Percentiles rank a stretch among this genome's conserved stretches.
Conservation (phyloP, 176 grass and related monocot species). For the Carex myosuroides region DNA sequence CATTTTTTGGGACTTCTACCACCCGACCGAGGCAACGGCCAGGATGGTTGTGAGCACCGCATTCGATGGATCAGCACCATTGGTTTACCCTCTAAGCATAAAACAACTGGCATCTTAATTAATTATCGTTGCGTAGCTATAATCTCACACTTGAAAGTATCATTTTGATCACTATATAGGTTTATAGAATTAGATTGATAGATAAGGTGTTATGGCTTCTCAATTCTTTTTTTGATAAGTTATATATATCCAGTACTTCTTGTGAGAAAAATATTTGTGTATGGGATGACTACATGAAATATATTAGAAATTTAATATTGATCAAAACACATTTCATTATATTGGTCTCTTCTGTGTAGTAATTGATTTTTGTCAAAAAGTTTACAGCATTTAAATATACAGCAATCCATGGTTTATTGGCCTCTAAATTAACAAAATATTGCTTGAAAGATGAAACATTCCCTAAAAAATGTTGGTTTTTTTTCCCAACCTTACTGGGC, state of each 20-base stretch:
- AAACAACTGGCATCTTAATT: slow-evolving; percentile 31
- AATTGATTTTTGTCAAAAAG: not conserved
- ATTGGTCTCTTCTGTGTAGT: not conserved
- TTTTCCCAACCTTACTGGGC: not conserved
- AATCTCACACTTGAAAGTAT: not conserved
- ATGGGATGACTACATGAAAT: not conserved
- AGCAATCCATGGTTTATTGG: not conserved
- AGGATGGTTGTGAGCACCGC: slow-evolving; percentile 28
- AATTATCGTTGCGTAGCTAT: not conserved
- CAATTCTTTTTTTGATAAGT: not conserved
- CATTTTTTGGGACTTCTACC: slow-evolving; percentile 83
- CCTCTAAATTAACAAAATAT: not conserved
- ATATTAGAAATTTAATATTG: not conserved
- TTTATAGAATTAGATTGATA: not conserved
- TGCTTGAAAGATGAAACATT: not conserved
- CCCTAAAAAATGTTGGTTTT: not conserved
- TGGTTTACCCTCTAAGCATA: slow-evolving; percentile 50
- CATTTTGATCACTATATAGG: not conserved
- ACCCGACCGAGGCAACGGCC: slow-evolving; percentile 64
- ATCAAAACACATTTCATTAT: not conserved
- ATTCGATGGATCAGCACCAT: slow-evolving; percentile 47
- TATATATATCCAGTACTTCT: not conserved
- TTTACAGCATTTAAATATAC: not conserved
- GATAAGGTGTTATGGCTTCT: not conserved
- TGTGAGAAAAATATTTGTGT: not conserved